phyloP scores from a whole-genome alignment of 2,329 filamentous ascomycete genomes.

The Phialophora macrospora region DNA sequence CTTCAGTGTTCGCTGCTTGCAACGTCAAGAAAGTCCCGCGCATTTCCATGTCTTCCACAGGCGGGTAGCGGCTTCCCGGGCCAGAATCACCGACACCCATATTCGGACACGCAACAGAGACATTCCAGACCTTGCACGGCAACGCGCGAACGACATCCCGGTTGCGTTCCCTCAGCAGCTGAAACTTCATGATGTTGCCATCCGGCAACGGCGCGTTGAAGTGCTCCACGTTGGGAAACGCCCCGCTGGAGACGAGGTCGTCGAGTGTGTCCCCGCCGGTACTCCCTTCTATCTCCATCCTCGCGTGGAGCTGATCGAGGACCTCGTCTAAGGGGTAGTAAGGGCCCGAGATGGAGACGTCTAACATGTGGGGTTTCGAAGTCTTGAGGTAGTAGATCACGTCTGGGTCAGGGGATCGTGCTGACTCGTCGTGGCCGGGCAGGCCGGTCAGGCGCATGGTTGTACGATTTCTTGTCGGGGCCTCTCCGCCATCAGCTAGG shows the following conservation, averaged over 20 bases:
- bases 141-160: constrained; percentile 1
- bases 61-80: neutral
- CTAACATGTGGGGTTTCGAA: constrained; percentile 18
- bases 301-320: neutral
- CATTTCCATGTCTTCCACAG: constrained; percentile 11
- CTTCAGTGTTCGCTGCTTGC: constrained; percentile 9
- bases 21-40: constrained; percentile 12
- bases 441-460: constrained; percentile 12
- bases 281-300: constrained; percentile 1
- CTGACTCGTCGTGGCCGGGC: neutral
- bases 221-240: neutral
- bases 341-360: constrained; percentile 23
- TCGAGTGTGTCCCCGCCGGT: constrained; percentile 7
- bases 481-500: constrained; percentile 12
- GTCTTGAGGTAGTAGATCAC: constrained; percentile 24
- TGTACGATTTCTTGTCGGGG: neutral
- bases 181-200: constrained; percentile 20
- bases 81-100: neutral
- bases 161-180: constrained; percentile 19
- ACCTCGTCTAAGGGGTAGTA: constrained; percentile 20
- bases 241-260: constrained; percentile 3
- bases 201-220: constrained; percentile 20
- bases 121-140: constrained; percentile 15
- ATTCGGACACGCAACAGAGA: neutral
- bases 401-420: constrained; percentile 11